A percentile compares a stretch with the other conserved stretches of the same genome.
These are phyloP conservation scores for Xylaria scruposa DNA, from an alignment of 495 filamentous ascomycete genomes.

Conservation along the genomic window DNA sequence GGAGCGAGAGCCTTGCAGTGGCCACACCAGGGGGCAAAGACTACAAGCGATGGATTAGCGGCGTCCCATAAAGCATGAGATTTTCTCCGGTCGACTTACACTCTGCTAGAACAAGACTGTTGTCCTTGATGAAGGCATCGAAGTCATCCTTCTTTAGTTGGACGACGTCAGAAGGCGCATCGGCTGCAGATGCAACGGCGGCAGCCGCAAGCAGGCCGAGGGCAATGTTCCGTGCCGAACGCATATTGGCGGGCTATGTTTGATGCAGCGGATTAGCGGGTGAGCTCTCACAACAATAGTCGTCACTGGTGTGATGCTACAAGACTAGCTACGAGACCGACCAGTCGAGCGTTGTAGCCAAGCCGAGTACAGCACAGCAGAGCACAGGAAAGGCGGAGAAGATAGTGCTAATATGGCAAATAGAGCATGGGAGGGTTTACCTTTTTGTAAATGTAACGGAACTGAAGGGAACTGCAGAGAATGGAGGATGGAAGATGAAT, in stretches of 20 bases:
- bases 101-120: conserved; percentile 82
- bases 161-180: conserved; percentile 73
- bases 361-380: background rate
- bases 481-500: conserved; percentile 11
- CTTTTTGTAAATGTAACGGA: conserved; percentile 22
- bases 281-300: background rate
- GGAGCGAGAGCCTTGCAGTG: conserved; percentile 87
- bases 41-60: conserved; percentile 43
- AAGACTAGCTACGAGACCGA: conserved; percentile 8
- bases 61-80: background rate
- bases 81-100: conserved; percentile 58
- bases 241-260: conserved; percentile 54
- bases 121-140: conserved; percentile 78
- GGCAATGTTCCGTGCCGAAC: conserved; percentile 56
- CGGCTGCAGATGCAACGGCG: conserved; percentile 63
- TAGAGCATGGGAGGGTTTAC: background rate
- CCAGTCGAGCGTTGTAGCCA: background rate
- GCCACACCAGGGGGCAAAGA: conserved; percentile 78
- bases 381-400: background rate
- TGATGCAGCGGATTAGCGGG: conserved; percentile 26
- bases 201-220: conserved; percentile 67
- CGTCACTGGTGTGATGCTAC: background rate
- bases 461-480: conserved; percentile 2
- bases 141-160: conserved; percentile 87
- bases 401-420: background rate